Base-by-base conservation (phyloP, 2,329 filamentous ascomycete species). In the Pseudocercospora macadamiae region DNA sequence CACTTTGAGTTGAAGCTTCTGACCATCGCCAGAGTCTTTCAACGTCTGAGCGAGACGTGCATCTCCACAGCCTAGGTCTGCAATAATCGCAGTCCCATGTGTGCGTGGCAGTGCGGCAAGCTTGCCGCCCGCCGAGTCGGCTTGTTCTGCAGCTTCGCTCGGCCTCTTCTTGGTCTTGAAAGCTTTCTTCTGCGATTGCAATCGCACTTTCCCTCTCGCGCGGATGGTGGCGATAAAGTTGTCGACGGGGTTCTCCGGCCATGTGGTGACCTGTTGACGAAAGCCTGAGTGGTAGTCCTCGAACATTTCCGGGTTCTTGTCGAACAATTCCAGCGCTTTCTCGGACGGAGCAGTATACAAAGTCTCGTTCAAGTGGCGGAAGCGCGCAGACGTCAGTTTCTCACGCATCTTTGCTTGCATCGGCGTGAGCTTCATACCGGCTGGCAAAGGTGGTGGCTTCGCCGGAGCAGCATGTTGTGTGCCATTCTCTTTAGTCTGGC, bases 181-280 rank as follows among this genome's bases (percentile, higher is more conserved):
- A 8, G 62, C 61, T 28, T 67, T 69, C 54, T 70, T 76, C 59
- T 75, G 74, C 60, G 65, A 64, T 47, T 65, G 65, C 47, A 66
- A 69, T 9, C 68, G 71, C 47, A 86, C 76, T 48, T 82, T 84
- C 18, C 83, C 91, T n/a, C 93, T 86, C 14, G 77, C 72, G 56
- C 86, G 82, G 64, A 97, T 86, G 51, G 88, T 83, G 25, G 78
- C 73, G 64, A 97, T 87, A 77, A 96, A 97, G 58, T 84, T 86
- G 74, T 97, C 90, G 47, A 99, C 91, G 0, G 95, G 95, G 76
- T 99, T 99, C 71, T 93, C 90, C 6, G 95, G 95, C 95, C 95
- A 99, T 2, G 93, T 89, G 71, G 91, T 88, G 59, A 97, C 95
- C 78, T 99, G 95, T 54, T 93, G 90, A 1, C 93, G 89, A 82